Conservation (phyloP, 768 basidiomycete genomes). For the Clitopilus hobsonii region DNA sequence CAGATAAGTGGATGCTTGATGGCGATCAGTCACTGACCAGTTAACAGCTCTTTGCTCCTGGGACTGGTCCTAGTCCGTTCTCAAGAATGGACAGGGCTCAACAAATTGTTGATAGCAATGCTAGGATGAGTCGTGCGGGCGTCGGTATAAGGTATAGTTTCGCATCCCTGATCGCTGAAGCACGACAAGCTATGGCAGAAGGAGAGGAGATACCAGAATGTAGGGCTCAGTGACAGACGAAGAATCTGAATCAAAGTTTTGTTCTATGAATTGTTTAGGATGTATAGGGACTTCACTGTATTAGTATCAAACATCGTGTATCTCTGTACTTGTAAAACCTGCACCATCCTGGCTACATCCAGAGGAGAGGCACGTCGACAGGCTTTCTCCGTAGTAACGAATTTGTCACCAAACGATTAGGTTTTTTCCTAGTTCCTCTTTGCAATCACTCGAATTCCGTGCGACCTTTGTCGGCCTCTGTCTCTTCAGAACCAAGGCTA, state of each 20-base stretch:
- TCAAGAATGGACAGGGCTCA: constrained; percentile 51
- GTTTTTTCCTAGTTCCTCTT: background rate
- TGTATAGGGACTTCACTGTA: too few species aligned
- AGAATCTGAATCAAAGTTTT: background rate
- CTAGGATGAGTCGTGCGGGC: constrained; percentile 26
- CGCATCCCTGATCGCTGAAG: constrained; percentile 19
- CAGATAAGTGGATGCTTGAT: too few species aligned
- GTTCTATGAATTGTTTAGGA: too few species aligned
- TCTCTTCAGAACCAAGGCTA: background rate
- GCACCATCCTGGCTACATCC: background rate
- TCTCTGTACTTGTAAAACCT: background rate
- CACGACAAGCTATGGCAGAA: constrained; percentile 16
- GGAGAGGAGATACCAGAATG: constrained; percentile 22
- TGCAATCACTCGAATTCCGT: background rate
- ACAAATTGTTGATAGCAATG: constrained; percentile 55
- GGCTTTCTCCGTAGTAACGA: constrained; percentile 1
- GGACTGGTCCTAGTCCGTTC: constrained; percentile 39
- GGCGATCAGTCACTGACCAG: background rate
- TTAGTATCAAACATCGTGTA: background rate
- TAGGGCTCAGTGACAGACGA: constrained; percentile 16
- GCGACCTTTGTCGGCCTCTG: background rate
- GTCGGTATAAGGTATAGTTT: constrained; percentile 21
- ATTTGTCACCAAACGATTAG: background rate
- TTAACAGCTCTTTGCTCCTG: constrained; percentile 62
- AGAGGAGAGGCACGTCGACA: background rate